Evolutionary conservation across 371 early-diverging fungal genomes (phyloP).

Genomic region (Syncephalastrum sp.): DNA sequence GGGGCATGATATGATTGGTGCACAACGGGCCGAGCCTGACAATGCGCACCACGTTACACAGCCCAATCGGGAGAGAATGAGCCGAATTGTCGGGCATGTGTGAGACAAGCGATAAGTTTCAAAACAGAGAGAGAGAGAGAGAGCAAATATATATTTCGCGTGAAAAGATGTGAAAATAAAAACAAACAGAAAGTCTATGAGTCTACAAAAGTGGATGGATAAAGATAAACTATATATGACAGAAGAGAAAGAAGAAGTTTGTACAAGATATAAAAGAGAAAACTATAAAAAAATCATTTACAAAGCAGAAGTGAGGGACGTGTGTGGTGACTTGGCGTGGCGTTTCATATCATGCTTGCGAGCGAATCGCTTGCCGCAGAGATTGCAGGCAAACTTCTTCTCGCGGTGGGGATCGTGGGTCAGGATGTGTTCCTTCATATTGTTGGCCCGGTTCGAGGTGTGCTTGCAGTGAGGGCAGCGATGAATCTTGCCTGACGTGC

Average conservation of each 20-base stretch:
- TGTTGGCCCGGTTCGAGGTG: slow-evolving; percentile 27
- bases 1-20: too few relatives aligned
- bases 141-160: too few relatives aligned
- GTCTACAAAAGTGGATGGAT: too few relatives aligned
- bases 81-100: too few relatives aligned
- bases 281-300: slow-evolving; percentile 1
- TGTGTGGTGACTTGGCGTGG: slow-evolving; percentile 36
- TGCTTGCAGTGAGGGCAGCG: slow-evolving; percentile 24
- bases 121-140: too few relatives aligned
- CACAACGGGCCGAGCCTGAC: too few relatives aligned
- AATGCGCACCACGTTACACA: too few relatives aligned
- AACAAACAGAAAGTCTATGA: too few relatives aligned
- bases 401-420: slow-evolving; percentile 34
- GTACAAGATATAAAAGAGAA: slow-evolving; percentile 8
- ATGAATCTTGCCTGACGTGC: slow-evolving; percentile 7
- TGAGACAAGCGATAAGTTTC: too few relatives aligned
- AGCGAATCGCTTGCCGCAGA: slow-evolving; percentile 55
- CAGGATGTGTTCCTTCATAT: slow-evolving; percentile 31
- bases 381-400: slow-evolving; percentile 27
- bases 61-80: too few relatives aligned
- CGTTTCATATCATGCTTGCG: slow-evolving; percentile 66
- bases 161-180: too few relatives aligned
- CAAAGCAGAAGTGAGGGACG: background rate
- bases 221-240: background rate
- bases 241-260: slow-evolving; percentile 7